Evolutionary conservation across 23 red algal genomes (phyloP).

Genomic region (Pyropia haitanensis): DNA sequence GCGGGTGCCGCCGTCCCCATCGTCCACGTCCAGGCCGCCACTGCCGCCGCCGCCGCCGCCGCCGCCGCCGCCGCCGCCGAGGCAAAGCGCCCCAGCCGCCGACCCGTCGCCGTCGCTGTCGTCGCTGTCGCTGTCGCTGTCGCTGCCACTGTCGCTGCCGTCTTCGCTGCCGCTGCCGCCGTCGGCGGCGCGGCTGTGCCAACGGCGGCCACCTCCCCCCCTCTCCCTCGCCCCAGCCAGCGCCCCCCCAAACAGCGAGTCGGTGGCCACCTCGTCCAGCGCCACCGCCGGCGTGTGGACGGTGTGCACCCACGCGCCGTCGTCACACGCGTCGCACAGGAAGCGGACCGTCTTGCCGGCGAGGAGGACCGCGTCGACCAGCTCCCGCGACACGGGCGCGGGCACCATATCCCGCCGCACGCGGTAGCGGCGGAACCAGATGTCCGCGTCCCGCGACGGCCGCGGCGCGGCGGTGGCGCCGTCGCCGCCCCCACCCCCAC

Average conservation of each 20-base stretch:
- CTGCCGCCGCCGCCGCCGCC: background rate
- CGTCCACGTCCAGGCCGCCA: constrained; percentile 30
- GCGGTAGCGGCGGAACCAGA: constrained; percentile 70
- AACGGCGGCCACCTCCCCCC: too few species aligned
- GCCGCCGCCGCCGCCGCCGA: background rate
- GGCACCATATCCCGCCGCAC: constrained; percentile 60
- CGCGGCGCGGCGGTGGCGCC: constrained; percentile 37
- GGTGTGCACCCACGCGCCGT: constrained; percentile 58
- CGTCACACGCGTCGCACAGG: constrained; percentile 50
- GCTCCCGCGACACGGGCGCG: constrained; percentile 11
- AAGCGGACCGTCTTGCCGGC: constrained; percentile 72
- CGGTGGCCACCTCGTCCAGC: too few species aligned
- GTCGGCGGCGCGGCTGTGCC: too few species aligned
- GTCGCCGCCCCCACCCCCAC: constrained; percentile 20
- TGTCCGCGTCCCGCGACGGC: constrained; percentile 23
- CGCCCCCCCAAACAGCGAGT: too few species aligned
- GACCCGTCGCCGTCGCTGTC: background rate
- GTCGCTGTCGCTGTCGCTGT: background rate
- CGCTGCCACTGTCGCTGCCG: too few species aligned
- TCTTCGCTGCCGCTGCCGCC: too few species aligned
- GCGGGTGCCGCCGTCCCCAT: constrained; percentile 18
- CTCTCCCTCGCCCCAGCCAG: too few species aligned
- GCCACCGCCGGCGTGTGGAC: constrained; percentile 30
- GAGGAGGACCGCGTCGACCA: constrained; percentile 44
- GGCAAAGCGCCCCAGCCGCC: background rate